These are phyloP conservation scores for Steccherinum ochraceum DNA, from an alignment of 768 basidiomycete species.

Conservation along the genomic window DNA sequence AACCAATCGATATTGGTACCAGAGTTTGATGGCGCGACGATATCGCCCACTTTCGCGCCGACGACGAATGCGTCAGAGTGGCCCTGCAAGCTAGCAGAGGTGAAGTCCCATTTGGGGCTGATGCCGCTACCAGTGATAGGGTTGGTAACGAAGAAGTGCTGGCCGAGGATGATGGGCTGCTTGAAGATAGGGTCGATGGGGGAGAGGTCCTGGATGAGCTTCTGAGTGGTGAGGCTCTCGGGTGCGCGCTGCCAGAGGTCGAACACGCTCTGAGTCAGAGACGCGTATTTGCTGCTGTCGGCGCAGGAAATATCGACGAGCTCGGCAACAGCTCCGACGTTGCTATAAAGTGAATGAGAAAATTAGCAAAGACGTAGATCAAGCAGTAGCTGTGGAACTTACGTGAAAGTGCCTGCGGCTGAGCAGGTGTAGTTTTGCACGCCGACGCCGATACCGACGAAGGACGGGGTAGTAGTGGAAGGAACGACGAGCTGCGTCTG, in stretches of 20 bases:
- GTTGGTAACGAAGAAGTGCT: slow-evolving; percentile 54
- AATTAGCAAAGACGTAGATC: neutral
- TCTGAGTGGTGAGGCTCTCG: slow-evolving; percentile 11
- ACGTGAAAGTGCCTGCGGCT: slow-evolving; percentile 32
- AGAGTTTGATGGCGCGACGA: slow-evolving; percentile 35
- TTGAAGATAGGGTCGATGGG: slow-evolving; percentile 5
- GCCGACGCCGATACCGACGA: slow-evolving; percentile 36
- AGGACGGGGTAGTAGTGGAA: slow-evolving; percentile 23
- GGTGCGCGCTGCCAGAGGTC: slow-evolving; percentile 21
- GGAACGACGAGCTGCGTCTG: slow-evolving; percentile 28
- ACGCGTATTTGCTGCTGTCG: slow-evolving; percentile 22
- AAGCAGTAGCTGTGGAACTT: slow-evolving; percentile 9
- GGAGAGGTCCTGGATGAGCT: slow-evolving; percentile 12
- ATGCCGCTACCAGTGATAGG: slow-evolving; percentile 34
- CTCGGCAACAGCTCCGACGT: slow-evolving; percentile 34
- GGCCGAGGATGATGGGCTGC: slow-evolving; percentile 28
- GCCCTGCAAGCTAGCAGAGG: slow-evolving; percentile 33
- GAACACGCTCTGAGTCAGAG: slow-evolving; percentile 28
- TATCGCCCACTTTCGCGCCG: slow-evolving; percentile 33
- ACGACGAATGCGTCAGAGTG: slow-evolving; percentile 41
- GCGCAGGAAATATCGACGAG: slow-evolving; percentile 53
- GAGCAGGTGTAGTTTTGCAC: slow-evolving; percentile 48
- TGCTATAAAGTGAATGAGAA: neutral
- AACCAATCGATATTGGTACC: slow-evolving; percentile 50
- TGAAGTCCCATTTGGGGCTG: slow-evolving; percentile 53